Base-by-base conservation (phyloP, 371 early-diverging fungal genomes). In the Apophysomyces ossiformis region DNA sequence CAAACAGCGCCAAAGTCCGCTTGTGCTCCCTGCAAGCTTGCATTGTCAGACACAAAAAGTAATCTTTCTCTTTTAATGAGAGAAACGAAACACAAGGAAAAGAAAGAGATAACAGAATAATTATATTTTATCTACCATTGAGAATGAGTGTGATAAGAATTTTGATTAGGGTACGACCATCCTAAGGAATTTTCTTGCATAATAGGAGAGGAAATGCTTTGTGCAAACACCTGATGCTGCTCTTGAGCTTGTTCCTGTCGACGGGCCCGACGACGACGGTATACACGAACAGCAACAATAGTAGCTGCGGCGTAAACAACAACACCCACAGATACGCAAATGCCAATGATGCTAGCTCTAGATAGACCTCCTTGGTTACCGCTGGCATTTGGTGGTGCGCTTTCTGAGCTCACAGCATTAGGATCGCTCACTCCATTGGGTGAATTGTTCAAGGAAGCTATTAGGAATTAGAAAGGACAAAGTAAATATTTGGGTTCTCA, bases 221-320 rank as follows among this genome's bases (percentile, higher is more conserved):
- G 72, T 44, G 68, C 66, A 65, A 65, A 74, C n/a, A 73, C 65
- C 16, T 78, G 76, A 57, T 78, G 75, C 18, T 79, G 75, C 7
- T 65, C 74, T 46, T 72, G 64, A 1, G 72, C 80, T 37, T 76
- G 57, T 61, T 74, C 63, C 57, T 72, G 57, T 13, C 73, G 75
- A 35, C 59, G 66, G 7, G 47, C 59, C 15, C 75, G 68, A 36
- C 75, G 71, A n/a, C 65, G 65, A 21, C 78, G 78, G 61, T 82
- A 82, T 1, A 73, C 70, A 16, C 68, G 67, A 18, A 78, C 70
- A 6, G 68, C 60, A 1, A 61, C 73, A 11, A 79, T 66, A 0
- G 83, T 78, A 47, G 76, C 80, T 13, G 75, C 75, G 5, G 83
- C 80, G 66, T 82, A 82, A 2, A 82, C 69, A 11, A 67, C 73